Evolutionary conservation across 768 basidiomycete genomes (phyloP).

Genomic region (Lactarius akahatsu): DNA sequence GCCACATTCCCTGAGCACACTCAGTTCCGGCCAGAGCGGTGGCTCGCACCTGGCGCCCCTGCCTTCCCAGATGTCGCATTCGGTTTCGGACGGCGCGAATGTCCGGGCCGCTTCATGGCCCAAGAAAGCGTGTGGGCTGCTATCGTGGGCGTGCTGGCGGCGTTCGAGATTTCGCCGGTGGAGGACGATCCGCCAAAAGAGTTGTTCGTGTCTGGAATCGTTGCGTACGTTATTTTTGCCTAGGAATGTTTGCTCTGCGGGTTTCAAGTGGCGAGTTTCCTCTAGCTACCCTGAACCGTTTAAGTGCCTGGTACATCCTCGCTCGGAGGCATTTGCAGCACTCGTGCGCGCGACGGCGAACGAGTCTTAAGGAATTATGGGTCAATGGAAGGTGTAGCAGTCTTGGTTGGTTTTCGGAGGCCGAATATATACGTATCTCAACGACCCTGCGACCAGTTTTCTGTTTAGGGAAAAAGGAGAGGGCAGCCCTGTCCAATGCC

Average conservation of each 20-base stretch:
- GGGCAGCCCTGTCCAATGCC: neutral
- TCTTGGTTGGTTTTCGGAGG: neutral
- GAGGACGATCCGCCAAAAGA: constrained; percentile 2
- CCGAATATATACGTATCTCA: neutral
- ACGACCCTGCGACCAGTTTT: neutral
- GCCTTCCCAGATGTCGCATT: constrained; percentile 1
- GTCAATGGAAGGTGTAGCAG: too few species aligned
- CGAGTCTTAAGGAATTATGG: neutral
- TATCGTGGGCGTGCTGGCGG: neutral
- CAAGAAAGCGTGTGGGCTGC: constrained; percentile 1
- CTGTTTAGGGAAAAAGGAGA: neutral
- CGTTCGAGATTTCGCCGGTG: neutral
- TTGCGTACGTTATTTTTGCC: neutral
- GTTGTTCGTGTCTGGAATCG: neutral
- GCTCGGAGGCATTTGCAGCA: constrained; percentile 1
- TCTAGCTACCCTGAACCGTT: constrained; percentile 1
- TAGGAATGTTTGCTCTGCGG: neutral
- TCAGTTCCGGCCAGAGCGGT: neutral
- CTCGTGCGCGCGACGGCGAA: constrained; percentile 4
- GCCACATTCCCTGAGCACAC: constrained; percentile 5
- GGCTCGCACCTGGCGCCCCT: neutral
- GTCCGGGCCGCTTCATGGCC: constrained; percentile 3
- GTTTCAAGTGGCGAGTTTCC: neutral
- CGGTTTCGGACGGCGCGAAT: constrained; percentile 11
- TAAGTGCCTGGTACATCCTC: constrained; percentile 1